Conservation (phyloP, 1,284 basidiomycete genomes). For the Cutaneotrichosporon arboriforme region DNA sequence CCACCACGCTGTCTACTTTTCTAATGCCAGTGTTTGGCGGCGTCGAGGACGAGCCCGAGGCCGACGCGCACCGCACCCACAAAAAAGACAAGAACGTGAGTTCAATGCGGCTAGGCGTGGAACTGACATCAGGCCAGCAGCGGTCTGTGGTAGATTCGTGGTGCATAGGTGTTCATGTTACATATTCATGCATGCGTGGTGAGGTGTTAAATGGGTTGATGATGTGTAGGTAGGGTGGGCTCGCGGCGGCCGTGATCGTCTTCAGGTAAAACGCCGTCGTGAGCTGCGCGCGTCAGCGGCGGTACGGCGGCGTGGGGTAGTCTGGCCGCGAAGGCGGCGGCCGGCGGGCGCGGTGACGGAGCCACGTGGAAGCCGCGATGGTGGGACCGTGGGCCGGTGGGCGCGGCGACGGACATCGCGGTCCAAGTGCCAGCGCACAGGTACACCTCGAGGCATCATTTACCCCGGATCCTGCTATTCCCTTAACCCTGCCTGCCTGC, state of each 20-base stretch:
- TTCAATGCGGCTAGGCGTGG: neutral
- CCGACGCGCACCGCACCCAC: slow-evolving; percentile 21
- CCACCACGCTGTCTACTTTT: neutral
- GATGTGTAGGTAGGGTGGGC: neutral
- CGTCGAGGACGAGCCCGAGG: slow-evolving; percentile 40
- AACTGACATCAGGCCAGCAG: slow-evolving; percentile 9
- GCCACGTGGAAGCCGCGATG: no score
- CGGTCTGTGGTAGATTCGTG: slow-evolving; percentile 7
- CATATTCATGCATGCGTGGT: neutral
- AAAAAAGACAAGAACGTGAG: slow-evolving; percentile 35
- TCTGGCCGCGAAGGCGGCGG: no score
- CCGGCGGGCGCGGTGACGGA: no score
- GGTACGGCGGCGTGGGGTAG: no score
- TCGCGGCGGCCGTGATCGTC: neutral
- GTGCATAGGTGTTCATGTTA: neutral
- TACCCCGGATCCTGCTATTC: neutral
- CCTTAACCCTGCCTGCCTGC: neutral
- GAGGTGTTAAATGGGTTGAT: neutral
- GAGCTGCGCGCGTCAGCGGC: no score
- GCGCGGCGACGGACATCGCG: no score
- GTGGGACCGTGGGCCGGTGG: no score
- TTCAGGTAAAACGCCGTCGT: no score
- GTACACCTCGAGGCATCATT: neutral
- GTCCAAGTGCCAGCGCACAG: neutral
- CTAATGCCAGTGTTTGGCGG: slow-evolving; percentile 39